phyloP scores from a whole-genome alignment of 345 rosid genomes.

The Atalantia buxifolia region DNA sequence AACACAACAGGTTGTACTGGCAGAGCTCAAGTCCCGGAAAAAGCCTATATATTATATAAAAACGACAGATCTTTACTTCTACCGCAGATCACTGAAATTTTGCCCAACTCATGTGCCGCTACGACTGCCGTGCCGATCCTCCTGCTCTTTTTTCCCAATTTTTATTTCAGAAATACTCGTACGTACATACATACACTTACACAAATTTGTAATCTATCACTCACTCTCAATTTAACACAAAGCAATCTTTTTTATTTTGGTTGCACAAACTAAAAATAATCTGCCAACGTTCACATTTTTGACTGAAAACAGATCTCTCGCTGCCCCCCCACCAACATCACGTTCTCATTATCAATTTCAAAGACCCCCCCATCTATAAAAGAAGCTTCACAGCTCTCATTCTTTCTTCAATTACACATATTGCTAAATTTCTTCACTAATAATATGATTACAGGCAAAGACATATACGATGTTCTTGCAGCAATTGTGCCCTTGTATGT shows the following conservation, averaged over 20 bases:
- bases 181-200: too few species aligned
- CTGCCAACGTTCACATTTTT: not conserved
- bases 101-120: slow-evolving; percentile 38
- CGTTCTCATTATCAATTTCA: not conserved
- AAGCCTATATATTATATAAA: not conserved
- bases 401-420: not conserved
- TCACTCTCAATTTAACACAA: not conserved
- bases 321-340: not conserved
- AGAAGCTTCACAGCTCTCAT: not conserved
- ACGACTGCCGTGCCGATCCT: slow-evolving; percentile 20
- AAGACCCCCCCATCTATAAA: not conserved
- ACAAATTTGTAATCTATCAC: not conserved
- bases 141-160: not conserved
- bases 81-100: slow-evolving; percentile 27
- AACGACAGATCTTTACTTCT: slow-evolving; percentile 23
- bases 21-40: slow-evolving; percentile 22
- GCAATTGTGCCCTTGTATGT: slow-evolving; percentile 27
- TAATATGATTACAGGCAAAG: slow-evolving; percentile 28
- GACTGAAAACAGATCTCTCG: not conserved
- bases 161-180: too few species aligned
- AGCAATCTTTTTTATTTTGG: not conserved
- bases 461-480: slow-evolving; percentile 28
- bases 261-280: not conserved
- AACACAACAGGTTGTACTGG: not conserved
- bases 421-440: not conserved